Evolutionary conservation across 345 rosid genomes (phyloP).

Genomic region (Corchorus olitorius): DNA sequence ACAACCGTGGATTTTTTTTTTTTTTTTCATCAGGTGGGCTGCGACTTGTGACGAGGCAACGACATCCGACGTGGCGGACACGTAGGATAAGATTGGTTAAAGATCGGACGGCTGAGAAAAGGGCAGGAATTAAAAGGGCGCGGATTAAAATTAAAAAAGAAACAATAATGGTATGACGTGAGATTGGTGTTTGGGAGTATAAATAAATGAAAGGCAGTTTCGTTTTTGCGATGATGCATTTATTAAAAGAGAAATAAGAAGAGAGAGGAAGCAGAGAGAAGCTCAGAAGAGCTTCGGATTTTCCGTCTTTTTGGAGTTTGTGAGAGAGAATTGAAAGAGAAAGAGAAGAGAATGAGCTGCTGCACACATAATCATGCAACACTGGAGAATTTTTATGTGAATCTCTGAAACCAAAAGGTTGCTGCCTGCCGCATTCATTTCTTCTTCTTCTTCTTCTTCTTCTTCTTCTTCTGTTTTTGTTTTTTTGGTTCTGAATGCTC

Average conservation of each 20-base stretch:
- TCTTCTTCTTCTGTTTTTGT: not conserved
- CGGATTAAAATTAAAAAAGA: not conserved
- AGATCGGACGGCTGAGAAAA: constrained; percentile 33
- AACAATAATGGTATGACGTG: constrained; percentile 17
- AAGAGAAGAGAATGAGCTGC: constrained; percentile 17
- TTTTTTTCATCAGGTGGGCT: not conserved
- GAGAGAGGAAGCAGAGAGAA: constrained; percentile 15
- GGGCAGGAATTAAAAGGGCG: constrained; percentile 18
- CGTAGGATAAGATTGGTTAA: constrained; percentile 15
- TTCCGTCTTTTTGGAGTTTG: constrained; percentile 47
- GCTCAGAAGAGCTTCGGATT: constrained; percentile 37
- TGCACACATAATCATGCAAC: not conserved
- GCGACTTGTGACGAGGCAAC: not conserved
- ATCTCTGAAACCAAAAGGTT: not conserved
- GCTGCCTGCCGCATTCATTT: not conserved
- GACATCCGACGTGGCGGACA: constrained; percentile 35
- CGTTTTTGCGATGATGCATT: constrained; percentile 27
- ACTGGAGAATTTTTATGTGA: not conserved
- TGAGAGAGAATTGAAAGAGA: constrained; percentile 10
- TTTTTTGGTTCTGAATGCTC: not conserved
- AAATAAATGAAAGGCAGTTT: constrained; percentile 27
- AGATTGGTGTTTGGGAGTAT: constrained; percentile 7
- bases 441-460: not conserved
- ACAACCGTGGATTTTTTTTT: constrained; percentile 2
- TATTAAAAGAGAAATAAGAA: constrained; percentile 36